A percentile compares a stretch with the other conserved stretches of the same genome.
Evolutionary conservation across 129 eudicot species (phyloP).

Genomic region (Arctium lappa): DNA sequence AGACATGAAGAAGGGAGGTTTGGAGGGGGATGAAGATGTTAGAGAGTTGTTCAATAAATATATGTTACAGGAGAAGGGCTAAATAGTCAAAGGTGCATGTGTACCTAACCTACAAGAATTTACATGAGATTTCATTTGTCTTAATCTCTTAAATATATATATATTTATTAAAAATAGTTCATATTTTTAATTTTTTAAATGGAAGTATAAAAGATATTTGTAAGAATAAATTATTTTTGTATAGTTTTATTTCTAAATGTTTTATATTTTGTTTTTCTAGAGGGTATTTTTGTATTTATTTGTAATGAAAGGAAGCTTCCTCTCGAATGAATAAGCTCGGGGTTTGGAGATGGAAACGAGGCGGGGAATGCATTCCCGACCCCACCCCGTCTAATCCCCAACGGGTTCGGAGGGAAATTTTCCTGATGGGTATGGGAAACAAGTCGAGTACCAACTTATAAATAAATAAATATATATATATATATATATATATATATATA

Average conservation of each 20-base stretch:
- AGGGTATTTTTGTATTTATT: neutral
- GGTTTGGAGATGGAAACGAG: no score
- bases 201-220: neutral
- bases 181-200: neutral
- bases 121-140: constrained; percentile 3
- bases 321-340: no score
- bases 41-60: neutral
- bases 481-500: no score
- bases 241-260: no score
- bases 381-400: no score
- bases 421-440: no score
- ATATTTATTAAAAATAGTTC: neutral
- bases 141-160: neutral
- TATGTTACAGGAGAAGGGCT: neutral
- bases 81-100: constrained; percentile 24
- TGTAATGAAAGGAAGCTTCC: no score
- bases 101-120: constrained; percentile 23
- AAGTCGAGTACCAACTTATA: no score
- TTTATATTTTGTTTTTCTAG: no score
- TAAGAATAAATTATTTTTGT: neutral
- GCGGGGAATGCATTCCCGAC: no score
- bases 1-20: constrained; percentile 31
- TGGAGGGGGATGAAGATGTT: neutral
- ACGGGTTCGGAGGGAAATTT: no score
- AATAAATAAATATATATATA: no score